These are phyloP conservation scores for Bromus sterilis DNA, from an alignment of 176 grass and related monocot genomes.

Conservation along the genomic window DNA sequence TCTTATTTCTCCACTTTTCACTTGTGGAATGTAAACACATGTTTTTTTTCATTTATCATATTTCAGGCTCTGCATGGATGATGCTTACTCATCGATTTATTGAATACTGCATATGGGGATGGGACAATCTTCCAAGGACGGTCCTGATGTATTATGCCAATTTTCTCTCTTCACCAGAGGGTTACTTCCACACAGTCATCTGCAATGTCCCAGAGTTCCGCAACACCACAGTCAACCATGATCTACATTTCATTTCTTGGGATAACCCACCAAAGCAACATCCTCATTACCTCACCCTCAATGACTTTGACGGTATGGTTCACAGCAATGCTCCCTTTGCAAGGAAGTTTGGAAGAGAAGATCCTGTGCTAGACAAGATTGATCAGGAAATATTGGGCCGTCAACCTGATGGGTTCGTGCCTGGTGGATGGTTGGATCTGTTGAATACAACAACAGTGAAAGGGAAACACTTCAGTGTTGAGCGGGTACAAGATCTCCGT, in stretches of 20 bases:
- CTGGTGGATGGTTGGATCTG: slow-evolving; percentile 60
- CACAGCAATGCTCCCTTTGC: slow-evolving; percentile 84
- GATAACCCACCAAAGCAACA: slow-evolving; percentile 99
- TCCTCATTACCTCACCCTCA: slow-evolving; percentile 70
- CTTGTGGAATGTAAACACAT: slow-evolving; percentile 2
- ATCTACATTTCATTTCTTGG: slow-evolving; percentile 98
- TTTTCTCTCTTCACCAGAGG: slow-evolving; percentile 88
- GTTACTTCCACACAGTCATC: slow-evolving; percentile 98
- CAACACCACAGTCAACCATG: slow-evolving; percentile 93
- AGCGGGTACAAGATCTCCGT: slow-evolving; percentile 49
- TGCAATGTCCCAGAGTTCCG: slow-evolving; percentile 84
- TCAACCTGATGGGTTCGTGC: slow-evolving; percentile 44
- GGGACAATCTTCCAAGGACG: slow-evolving; percentile 96
- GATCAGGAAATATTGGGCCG: slow-evolving; percentile 69
- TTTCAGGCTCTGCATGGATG: slow-evolving; percentile 98
- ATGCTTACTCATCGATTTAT: slow-evolving; percentile 86
- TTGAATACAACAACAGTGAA: slow-evolving; percentile 50
- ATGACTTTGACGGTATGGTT: slow-evolving; percentile 64
- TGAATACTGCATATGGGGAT: slow-evolving; percentile 95
- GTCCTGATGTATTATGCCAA: slow-evolving; percentile 99
- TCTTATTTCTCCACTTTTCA: neutral
- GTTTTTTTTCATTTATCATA: slow-evolving; percentile 1
- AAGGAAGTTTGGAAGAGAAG: slow-evolving; percentile 78
- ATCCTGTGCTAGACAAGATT: slow-evolving; percentile 84
- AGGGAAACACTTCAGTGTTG: slow-evolving; percentile 36